These are phyloP conservation scores for Aspergillus melleus DNA, from an alignment of 2,329 filamentous ascomycete genomes.

Conservation along the genomic window DNA sequence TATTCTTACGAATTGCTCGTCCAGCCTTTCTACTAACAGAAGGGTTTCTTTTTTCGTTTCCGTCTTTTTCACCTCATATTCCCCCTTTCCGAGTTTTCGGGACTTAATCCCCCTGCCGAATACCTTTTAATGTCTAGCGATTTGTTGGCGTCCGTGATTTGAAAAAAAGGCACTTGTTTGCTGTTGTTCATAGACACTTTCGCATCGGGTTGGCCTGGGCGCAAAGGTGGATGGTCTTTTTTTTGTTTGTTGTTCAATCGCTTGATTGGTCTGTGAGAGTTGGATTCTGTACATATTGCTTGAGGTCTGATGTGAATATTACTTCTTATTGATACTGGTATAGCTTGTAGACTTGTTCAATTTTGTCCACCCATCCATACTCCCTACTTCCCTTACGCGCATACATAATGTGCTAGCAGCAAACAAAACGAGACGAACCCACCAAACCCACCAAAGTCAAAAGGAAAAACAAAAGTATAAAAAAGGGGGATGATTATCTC, in stretches of 20 bases:
- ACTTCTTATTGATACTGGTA: not conserved
- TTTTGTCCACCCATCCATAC: no score
- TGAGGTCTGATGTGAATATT: not conserved
- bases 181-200: not conserved
- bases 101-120: not conserved
- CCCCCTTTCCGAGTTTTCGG: not conserved
- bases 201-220: not conserved
- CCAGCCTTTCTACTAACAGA: not conserved
- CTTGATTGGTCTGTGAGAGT: not conserved
- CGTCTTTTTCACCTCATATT: not conserved
- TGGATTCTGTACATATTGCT: not conserved
- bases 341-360: no score
- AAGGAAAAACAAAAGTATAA: no score
- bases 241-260: not conserved
- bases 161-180: constrained; percentile 1
- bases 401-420: no score
- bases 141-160: not conserved
- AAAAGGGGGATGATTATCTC: not conserved
- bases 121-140: not conserved
- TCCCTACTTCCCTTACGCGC: no score
- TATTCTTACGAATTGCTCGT: not conserved
- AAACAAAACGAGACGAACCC: no score
- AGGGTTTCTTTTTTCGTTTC: not conserved
- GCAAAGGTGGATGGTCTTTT: not conserved
- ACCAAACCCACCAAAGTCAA: no score